Evolutionary conservation across 148 eudicot genomes (phyloP), one percentile per base, ranked within the genome.

Genomic region (Spergularia bocconei): DNA sequence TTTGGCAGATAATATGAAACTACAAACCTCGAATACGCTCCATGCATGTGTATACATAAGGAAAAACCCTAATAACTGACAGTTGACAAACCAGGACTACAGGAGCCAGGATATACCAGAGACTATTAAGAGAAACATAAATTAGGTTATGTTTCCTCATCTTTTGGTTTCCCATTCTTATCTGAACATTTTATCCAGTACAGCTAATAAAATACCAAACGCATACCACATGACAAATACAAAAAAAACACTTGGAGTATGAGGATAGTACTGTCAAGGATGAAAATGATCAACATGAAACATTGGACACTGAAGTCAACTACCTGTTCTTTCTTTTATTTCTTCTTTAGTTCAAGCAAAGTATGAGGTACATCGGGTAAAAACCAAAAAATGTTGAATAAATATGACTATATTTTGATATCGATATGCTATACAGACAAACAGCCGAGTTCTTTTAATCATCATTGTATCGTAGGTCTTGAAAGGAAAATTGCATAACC

Each of bases 401-500:
- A 38, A 33, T 6, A 41, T 11, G 39, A 55, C 14, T 25, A 25
- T 13, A 50, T 55, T 38, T 51, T n/a, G 17, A 23, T 44, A 23
- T 19, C 63, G 54, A 59, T n/a, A 57, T 53, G 55, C 10, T 51
- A 60, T 19, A 56, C 33, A 70, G 62, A 71, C 33, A 55, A 39
- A 51, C 29, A 63, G 38, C 33, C 59, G 13, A 33, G 47, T 21
- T 52, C 20, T 55, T 23, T 39, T 47, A 50, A 50, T 63, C 36
- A 65, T 68, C 68, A 70, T 14, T 73, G 71, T 44, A 65, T 78
- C 51, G 39, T 51, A 64, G 69, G 38, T 75, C 77, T 81, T 60
- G 56, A 79, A 71, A 51, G 66, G 44, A 69, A 75, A 74, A 82
- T 33, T 70, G 67, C 77, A 69, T 74, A 83, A 62, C 86, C 84